Evolutionary conservation across 768 basidiomycete species (phyloP), one percentile per base, ranked within the genome.

Genomic region (Dioszegia hungarica): DNA sequence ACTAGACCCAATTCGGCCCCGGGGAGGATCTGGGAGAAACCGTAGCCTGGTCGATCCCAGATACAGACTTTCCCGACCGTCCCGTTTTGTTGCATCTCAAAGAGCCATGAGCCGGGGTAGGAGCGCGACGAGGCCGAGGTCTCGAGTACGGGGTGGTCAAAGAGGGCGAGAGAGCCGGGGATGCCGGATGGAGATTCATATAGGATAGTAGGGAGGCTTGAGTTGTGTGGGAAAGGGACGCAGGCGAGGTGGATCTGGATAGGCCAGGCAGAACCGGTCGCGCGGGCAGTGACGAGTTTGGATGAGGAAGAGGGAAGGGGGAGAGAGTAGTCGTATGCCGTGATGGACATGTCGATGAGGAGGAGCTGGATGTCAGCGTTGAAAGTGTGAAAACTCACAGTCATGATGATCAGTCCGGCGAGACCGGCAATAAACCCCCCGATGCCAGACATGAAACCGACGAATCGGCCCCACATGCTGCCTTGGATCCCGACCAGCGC

Each of bases 31-130:
- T 77, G 67, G 29, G 66, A 69, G 60, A 75, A 75, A 1, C 75
- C 75, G 45, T 77, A 77, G 5, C 75, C 75, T 6, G 75, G 75
- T 57, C 75, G 56, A 49, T 77, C 75, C 75, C 75, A 77, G 1
- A 69, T 62, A 57, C 75, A 77, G 20, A 75, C 66, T 28, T 64
- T 62, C 0, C 68, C 68, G 29, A 77, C 66, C 27, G 68, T 50
- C 22, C 69, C 68, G 43, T 63, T 43, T 28, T 64, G 47, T 36
- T 75, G 70, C 40, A 77, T 48, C 38, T 70, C 66, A 43, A 73
- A 63, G 27, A 77, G 43, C 75, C 75, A 77, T 48, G 63, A 60
- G 10, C 74, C 75, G 17, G 74, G 74, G 24, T 51, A 51, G 9
- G 49, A 25, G 11, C 22, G 29, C 5, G 49, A 10, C 14, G 49